Conservation (phyloP, 208 protist species). For the Crithidia sp. region DNA sequence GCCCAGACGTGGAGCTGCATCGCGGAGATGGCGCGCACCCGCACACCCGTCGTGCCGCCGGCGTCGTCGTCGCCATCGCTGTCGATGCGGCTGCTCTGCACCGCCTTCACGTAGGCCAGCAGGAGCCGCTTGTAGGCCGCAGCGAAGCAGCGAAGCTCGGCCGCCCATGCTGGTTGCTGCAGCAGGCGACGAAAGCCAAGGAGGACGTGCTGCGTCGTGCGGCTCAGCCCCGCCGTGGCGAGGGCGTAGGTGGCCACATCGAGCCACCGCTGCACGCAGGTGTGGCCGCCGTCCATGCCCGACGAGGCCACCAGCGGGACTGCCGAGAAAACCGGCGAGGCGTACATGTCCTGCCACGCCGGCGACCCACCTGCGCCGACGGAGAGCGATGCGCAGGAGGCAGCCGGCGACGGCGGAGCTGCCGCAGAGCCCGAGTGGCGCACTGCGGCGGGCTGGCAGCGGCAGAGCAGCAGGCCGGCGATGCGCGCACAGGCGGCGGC, state of each 20-base stretch:
- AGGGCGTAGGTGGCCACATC: conserved; percentile 32
- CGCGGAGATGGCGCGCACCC: conserved; percentile 16
- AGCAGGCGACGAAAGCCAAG: conserved; percentile 35
- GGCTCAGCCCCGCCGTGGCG: conserved; percentile 36
- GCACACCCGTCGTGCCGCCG: too few species aligned
- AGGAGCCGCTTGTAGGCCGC: conserved; percentile 26
- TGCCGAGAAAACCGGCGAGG: conserved; percentile 31
- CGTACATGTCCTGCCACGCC: conserved; percentile 28
- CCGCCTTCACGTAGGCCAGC: conserved; percentile 20
- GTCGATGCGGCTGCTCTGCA: conserved; percentile 2
- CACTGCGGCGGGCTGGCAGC: conserved; percentile 33
- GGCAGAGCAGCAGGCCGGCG: conserved; percentile 41
- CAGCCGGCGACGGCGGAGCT: background rate
- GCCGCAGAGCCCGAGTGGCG: conserved; percentile 6
- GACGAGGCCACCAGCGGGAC: conserved; percentile 4
- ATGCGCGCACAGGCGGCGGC: conserved; percentile 32
- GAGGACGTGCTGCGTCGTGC: conserved; percentile 35
- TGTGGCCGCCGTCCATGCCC: conserved; percentile 9
- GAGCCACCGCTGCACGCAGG: conserved; percentile 26
- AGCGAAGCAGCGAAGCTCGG: conserved; percentile 35
- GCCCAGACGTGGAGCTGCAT: conserved; percentile 37
- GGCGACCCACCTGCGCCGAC: background rate
- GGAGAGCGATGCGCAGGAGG: background rate
- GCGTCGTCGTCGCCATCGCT: background rate
- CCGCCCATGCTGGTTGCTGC: conserved; percentile 33